Conservation (phyloP, 192 early-diverging fungal genomes). For the Phlyctochytrium planicorne region DNA sequence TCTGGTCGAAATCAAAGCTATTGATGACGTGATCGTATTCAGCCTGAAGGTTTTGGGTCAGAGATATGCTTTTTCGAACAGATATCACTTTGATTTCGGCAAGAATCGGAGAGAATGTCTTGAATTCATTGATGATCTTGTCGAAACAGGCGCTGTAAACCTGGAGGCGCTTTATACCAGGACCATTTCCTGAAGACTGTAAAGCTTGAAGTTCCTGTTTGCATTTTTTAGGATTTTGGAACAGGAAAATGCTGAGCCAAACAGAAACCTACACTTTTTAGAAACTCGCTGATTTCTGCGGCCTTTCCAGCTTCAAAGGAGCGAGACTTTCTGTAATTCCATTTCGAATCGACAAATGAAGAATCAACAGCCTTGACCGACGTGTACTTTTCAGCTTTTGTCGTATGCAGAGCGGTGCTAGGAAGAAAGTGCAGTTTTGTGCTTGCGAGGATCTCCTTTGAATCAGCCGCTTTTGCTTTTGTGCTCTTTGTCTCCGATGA, state of each 20-base stretch:
- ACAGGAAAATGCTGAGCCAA: background rate
- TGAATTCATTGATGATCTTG: slow-evolving; percentile 45
- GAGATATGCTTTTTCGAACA: background rate
- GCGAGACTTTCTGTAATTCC: slow-evolving; percentile 17
- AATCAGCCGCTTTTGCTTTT: background rate
- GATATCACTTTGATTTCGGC: slow-evolving; percentile 57
- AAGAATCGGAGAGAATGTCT: slow-evolving; percentile 44
- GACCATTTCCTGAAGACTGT: slow-evolving; percentile 24
- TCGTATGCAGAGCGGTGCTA: slow-evolving; percentile 25
- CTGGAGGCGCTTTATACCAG: slow-evolving; percentile 40
- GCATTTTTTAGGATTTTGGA: background rate
- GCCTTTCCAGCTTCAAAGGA: slow-evolving; percentile 32
- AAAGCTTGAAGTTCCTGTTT: slow-evolving; percentile 36
- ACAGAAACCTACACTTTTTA: slow-evolving; percentile 24
- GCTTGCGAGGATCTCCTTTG: background rate
- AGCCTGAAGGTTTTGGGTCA: slow-evolving; percentile 9
- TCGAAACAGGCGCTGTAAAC: slow-evolving; percentile 45
- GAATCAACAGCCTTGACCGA: slow-evolving; percentile 28
- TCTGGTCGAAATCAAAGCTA: slow-evolving; percentile 36
- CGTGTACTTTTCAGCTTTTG: slow-evolving; percentile 32
- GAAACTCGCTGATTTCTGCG: slow-evolving; percentile 27
- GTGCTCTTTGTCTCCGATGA: background rate
- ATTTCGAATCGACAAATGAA: slow-evolving; percentile 25
- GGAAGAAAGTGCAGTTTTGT: slow-evolving; percentile 29
- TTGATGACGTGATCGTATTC: slow-evolving; percentile 51